Base-by-base conservation (phyloP, 2,329 filamentous ascomycete genomes). In the Aspergillus melleus region DNA sequence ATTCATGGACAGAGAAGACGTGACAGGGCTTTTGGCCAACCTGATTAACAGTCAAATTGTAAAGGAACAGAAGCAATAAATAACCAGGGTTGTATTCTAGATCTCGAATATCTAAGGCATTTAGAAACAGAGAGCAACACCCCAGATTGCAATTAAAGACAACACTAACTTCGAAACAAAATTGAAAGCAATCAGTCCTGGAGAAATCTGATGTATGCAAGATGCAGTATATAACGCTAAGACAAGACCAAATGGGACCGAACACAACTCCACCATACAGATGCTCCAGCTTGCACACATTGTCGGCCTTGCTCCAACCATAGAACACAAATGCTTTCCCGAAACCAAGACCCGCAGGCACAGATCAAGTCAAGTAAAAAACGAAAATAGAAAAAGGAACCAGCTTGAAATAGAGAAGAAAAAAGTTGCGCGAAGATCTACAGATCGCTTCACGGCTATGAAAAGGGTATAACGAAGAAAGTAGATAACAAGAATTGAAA, bases 1-100 rank as follows among this genome's bases (percentile, higher is more conserved):
- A 1, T 69, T 76, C 16, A 75, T 80, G 74, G 73, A 67, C 4
- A 66, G 66, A 29, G 69, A 76, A 44, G 77, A 79, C 68, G 72
- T 72, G 6, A 69, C 75, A 16, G 70, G 71, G 2, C 64, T 68
- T 24, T 58, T 77, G 60, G 63, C 72, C 60, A 67, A 64, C 32
- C 55, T 77, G 22, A 62, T 77, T 62, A 65, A 70, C n/a, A 66
- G 61, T 30, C 72, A 74, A 59, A 65, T 72, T 53, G 66, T 61
- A 9, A 62, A 67, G 60, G 72, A 74, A 57, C 64, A 68, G 62
- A 12, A 42, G n/a, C 36, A 42, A n/a, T 42, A n/a, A 39, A 42
- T n/a, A n/a, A 4, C 36, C 14, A n/a, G 16, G 16, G 1, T n/a
- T 42, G 16, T 42, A 42, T 16, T 16, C 16, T 42, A 42, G 36